Percentiles rank a stretch among this genome's conserved stretches.
Evolutionary conservation across 2,329 filamentous ascomycete species (phyloP).

Genomic region (Pseudogymnoascus sp.): DNA sequence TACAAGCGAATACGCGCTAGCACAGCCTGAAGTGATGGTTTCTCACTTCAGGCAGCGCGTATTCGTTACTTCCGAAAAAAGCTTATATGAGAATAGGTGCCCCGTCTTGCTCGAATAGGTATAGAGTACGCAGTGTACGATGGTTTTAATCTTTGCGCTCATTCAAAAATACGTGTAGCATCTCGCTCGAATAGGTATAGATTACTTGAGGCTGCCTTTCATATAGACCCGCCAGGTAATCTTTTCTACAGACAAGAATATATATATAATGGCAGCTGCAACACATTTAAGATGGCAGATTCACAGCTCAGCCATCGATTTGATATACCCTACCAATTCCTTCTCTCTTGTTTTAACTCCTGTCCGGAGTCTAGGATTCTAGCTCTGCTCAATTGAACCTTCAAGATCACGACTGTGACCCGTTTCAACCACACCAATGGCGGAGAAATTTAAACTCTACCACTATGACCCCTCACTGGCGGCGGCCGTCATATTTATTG

Average conservation of each 20-base stretch:
- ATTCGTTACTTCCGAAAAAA: no score
- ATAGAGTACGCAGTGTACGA: background rate
- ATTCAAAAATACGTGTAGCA: background rate
- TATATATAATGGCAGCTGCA: background rate
- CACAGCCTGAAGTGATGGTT: no score
- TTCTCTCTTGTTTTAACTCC: background rate
- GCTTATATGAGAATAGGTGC: background rate
- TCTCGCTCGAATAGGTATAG: background rate
- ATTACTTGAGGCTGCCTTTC: background rate
- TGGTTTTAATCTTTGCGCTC: background rate
- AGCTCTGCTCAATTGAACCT: background rate
- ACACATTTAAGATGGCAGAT: background rate
- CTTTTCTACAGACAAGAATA: background rate
- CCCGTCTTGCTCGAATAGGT: background rate
- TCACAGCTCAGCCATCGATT: background rate
- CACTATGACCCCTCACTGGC: constrained; percentile 12
- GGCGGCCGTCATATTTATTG: constrained; percentile 14
- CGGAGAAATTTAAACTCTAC: background rate
- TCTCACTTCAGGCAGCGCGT: background rate
- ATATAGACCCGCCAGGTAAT: background rate
- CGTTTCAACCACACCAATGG: background rate
- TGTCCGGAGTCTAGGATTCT: background rate
- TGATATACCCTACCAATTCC: background rate
- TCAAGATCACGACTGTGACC: background rate
- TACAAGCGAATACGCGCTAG: no score